Base-by-base conservation (phyloP, 768 basidiomycete genomes). In the Lentinus tigrinus region DNA sequence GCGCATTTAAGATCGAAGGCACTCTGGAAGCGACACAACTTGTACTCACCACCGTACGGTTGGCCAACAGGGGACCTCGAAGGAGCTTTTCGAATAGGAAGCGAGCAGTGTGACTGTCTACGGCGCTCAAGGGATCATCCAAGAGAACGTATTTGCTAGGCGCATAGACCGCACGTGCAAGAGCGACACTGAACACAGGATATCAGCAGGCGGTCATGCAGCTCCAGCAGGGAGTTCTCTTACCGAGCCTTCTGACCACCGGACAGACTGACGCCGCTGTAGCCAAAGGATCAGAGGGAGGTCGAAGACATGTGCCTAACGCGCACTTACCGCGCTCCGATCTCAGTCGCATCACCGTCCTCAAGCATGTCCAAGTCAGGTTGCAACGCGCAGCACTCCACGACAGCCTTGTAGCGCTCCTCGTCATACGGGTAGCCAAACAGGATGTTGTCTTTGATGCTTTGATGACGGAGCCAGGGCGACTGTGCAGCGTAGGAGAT, bases 281-380 rank as follows among this genome's bases (percentile, higher is more conserved):
- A 67, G 21, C 40, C 4, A 28, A 21, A 44, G 16, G 52, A 13
- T 27, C 44, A 27, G 51, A 4, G 21, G 21, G 34, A 21, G 13
- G 9, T 36, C 8, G 46, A 47, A 16, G 50, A 56, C 23, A 31
- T 49, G 43, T 26, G 67, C 17, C 31, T 23, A 26, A 54, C 34
- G 17, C 26, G 4, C 23, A 67, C 76, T 13, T 48, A 82, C 78
- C 85, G 77, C 14, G 85, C 86, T 14, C 93, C 93, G 62, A 95
- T 91, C 72, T 93, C 89, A 1, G 92, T 94, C 54, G 73, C 75
- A 67, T 93, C 94, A 0, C 96, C 96, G 65, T 95, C 87, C 56
- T 95, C 91, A 1, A 98, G 71, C 11, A 94, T 81, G 5, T 88
- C 83, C 56, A 98, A 72, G 75, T 98, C 96, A 0, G 89, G 84